Base-by-base conservation (phyloP, 106 monocot genomes). In the Dendrobium huoshanense region DNA sequence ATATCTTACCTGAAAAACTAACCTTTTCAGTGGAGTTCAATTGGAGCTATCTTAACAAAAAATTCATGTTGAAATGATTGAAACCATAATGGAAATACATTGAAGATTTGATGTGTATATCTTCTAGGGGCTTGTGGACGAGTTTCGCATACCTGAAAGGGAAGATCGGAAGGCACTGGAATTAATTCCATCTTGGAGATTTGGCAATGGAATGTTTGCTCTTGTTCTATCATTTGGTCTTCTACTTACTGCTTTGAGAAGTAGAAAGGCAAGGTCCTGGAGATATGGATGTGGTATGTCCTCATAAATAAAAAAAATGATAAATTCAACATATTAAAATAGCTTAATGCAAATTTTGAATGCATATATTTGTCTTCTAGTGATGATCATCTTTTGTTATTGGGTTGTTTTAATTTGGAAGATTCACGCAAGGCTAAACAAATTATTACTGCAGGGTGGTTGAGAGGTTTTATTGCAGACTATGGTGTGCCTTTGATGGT, bases 171-270 rank as follows among this genome's bases (percentile, higher is more conserved):
- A 72, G 56, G 33, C 86, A 20, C 37, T 59, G 8, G 82, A 86
- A 64, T 87, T 83, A 70, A 47, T 61, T 19, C 80, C 84, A 25
- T 81, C 91, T 22, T 88, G 88, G 91, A 82, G 86, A 51, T 91
- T 91, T 58, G 73, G 86, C 72, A 96, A 96, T 80, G 96, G 96
- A 22, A 91, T 96, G 96, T 93, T 96, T 87, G 96, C 93, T 56
- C 64, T 93, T 6, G 91, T 96, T 65, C 84, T 96, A 15, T 96
- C 96, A 24, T 88, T 83, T 81, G 88, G 91, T 41, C 88, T 91
- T 70, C 85, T 91, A 19, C 81, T 88, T 20, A 91, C 91, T 56
- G 82, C 86, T 25, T 79, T 91, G 44, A 78, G 83, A 72, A 91
- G 91, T 41, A 82, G 91, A 11, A 91, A 84, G 61, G 88, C 91